Conservation (phyloP, 148 eudicot species). For the Vaccinium corymbosum region DNA sequence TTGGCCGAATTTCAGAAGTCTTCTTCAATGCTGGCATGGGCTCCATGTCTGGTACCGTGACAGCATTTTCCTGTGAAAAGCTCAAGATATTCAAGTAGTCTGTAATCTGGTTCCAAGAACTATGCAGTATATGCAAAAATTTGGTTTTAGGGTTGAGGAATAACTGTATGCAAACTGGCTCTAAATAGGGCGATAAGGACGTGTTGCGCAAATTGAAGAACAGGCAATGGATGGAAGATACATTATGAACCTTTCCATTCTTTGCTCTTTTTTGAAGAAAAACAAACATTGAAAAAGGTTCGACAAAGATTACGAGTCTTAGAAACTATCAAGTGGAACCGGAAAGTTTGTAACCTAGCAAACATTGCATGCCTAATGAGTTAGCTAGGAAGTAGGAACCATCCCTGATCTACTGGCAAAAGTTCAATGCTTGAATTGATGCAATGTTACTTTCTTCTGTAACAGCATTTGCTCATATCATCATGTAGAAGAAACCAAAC, state of each 20-base stretch:
- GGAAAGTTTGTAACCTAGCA: no score
- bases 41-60: conserved; percentile 54
- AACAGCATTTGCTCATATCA: neutral
- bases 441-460: neutral
- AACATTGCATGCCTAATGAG: no score
- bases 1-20: neutral
- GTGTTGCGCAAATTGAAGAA: no score
- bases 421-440: no score
- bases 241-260: no score
- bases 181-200: neutral
- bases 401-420: no score
- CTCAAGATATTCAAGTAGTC: conserved; percentile 6
- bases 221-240: no score
- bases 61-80: conserved; percentile 49
- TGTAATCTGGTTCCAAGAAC: neutral
- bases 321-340: no score
- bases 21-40: conserved; percentile 37
- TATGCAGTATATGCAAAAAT: neutral
- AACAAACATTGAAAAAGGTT: no score
- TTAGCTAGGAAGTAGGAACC: no score
- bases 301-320: no score
- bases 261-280: no score
- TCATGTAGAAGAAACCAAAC: conserved; percentile 24
- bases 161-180: neutral
- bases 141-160: neutral